phyloP scores from a whole-genome alignment of 1,284 basidiomycete species.

The Naganishia liquefaciens region DNA sequence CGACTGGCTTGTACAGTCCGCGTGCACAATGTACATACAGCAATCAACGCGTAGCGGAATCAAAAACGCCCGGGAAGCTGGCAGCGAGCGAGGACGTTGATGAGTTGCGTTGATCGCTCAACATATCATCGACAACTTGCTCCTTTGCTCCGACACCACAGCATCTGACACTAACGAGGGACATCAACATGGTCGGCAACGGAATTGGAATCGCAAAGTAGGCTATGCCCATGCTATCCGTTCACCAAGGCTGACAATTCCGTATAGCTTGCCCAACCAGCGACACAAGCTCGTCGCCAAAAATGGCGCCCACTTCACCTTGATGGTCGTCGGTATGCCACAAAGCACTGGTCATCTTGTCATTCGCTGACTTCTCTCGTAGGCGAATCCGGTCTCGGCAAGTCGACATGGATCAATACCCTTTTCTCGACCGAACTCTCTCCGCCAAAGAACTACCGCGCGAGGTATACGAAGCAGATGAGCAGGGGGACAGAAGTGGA shows the following conservation, averaged over 20 bases:
- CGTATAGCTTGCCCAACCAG: slow-evolving; percentile 93
- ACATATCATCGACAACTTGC: too few relatives aligned
- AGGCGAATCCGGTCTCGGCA: slow-evolving; percentile 94
- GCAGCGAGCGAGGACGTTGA: background rate
- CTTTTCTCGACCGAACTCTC: slow-evolving; percentile 98
- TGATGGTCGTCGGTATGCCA: slow-evolving; percentile 95
- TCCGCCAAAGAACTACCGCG: slow-evolving; percentile 83
- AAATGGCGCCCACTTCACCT: slow-evolving; percentile 93
- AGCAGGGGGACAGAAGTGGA: slow-evolving; percentile 98
- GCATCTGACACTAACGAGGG: too few relatives aligned
- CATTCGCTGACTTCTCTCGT: slow-evolving; percentile 26
- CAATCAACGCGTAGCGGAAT: too few relatives aligned
- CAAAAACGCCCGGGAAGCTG: too few relatives aligned
- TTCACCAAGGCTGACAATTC: background rate
- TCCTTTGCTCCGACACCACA: too few relatives aligned
- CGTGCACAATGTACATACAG: too few relatives aligned
- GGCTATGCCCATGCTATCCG: slow-evolving; percentile 32
- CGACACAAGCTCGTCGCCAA: slow-evolving; percentile 97
- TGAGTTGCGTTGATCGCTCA: background rate
- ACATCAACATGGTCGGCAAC: slow-evolving; percentile 46
- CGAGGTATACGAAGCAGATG: slow-evolving; percentile 88
- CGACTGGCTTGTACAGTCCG: too few relatives aligned
- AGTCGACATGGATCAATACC: slow-evolving; percentile 97
- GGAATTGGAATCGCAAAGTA: slow-evolving; percentile 56
- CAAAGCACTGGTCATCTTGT: background rate